Evolutionary conservation across 1,284 basidiomycete genomes (phyloP).

Genomic region (Cutaneotrichosporon daszewskae): DNA sequence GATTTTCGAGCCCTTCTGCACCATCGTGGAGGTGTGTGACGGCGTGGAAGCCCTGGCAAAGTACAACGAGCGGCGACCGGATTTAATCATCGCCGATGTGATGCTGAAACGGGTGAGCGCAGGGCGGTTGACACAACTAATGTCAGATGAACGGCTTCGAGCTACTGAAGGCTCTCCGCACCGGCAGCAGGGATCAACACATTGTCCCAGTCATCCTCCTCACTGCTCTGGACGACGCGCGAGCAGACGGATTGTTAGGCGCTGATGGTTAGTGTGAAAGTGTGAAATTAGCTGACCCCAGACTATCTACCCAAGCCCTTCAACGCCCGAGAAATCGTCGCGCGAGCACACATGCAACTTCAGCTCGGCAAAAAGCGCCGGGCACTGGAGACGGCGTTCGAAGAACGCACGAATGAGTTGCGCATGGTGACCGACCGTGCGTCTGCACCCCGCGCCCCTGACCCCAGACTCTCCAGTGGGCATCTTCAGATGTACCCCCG

Average conservation of each 20-base stretch:
- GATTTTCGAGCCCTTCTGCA: slow-evolving; percentile 45
- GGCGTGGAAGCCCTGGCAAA: slow-evolving; percentile 44
- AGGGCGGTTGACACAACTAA: background rate
- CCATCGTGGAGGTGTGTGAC: slow-evolving; percentile 46
- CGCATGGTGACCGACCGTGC: slow-evolving; percentile 31
- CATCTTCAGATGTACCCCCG: slow-evolving; percentile 34
- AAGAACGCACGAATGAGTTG: slow-evolving; percentile 39
- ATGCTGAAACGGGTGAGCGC: slow-evolving; percentile 41
- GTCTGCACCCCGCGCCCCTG: background rate
- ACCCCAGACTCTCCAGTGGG: slow-evolving; percentile 36
- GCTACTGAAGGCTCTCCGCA: slow-evolving; percentile 24
- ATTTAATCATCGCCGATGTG: slow-evolving; percentile 47
- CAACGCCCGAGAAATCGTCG: slow-evolving; percentile 48
- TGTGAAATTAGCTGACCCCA: background rate
- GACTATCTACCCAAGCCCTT: slow-evolving; percentile 45
- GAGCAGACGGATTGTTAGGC: slow-evolving; percentile 22
- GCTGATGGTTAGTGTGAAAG: slow-evolving; percentile 32
- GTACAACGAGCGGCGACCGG: slow-evolving; percentile 24
- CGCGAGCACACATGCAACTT: slow-evolving; percentile 41
- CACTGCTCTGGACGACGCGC: slow-evolving; percentile 35
- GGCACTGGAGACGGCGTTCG: slow-evolving; percentile 37
- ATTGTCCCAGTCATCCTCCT: slow-evolving; percentile 39
- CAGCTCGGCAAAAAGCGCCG: slow-evolving; percentile 39
- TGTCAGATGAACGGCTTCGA: slow-evolving; percentile 34
- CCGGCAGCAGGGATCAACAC: slow-evolving; percentile 13